Evolutionary conservation across 257 asterid species (phyloP).

Genomic region (Gardenia jasminoides): DNA sequence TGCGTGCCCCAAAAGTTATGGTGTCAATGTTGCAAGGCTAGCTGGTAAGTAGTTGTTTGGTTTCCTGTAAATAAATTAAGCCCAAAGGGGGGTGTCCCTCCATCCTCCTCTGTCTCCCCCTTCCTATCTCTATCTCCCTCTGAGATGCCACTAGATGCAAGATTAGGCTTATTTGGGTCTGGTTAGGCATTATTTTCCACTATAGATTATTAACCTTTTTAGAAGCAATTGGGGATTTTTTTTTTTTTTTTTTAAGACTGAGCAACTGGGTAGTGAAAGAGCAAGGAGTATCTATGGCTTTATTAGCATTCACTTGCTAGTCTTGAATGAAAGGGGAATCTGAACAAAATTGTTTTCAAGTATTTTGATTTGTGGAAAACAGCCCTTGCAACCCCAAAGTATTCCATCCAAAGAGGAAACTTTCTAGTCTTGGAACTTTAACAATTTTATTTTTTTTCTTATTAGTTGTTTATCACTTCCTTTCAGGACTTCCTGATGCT

Average conservation of each 20-base stretch:
- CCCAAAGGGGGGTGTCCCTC: background rate
- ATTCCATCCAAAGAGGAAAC: background rate
- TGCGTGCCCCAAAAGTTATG: slow-evolving; percentile 96
- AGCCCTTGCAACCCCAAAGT: background rate
- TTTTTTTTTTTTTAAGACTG: background rate
- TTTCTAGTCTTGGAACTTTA: background rate
- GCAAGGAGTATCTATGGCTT: background rate
- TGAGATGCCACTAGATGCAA: background rate
- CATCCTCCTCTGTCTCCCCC: background rate
- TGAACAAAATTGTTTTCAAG: background rate
- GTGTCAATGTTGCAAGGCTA: slow-evolving; percentile 90
- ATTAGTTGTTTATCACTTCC: slow-evolving; percentile 1
- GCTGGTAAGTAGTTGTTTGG: slow-evolving; percentile 54
- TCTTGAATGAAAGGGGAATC: background rate
- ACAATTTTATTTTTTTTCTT: background rate
- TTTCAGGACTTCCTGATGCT: slow-evolving; percentile 78
- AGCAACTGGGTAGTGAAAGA: background rate
- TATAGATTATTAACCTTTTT: background rate
- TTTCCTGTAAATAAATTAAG: background rate
- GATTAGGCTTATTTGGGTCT: background rate
- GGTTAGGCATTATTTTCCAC: background rate
- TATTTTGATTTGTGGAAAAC: background rate
- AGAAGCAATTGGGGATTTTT: background rate
- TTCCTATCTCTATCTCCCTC: too few species aligned
- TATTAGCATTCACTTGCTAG: background rate